Base-by-base conservation (phyloP, 768 basidiomycete genomes). In the Suillus hirtellus region DNA sequence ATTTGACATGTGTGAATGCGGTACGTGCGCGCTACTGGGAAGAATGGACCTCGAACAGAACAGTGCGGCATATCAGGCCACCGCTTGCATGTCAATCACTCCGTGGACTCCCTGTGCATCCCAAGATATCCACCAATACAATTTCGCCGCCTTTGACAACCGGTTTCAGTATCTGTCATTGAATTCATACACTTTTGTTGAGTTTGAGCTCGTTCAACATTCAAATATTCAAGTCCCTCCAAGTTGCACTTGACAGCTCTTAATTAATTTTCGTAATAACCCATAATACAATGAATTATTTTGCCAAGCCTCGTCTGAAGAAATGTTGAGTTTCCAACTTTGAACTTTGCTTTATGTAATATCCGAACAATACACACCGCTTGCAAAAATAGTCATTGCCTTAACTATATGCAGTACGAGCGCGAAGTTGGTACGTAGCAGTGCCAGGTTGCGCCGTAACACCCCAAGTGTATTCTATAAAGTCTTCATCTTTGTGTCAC, bases 401-500 rank as follows among this genome's bases (percentile, higher is more conserved):
- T 64, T 63, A 46, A 63, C 63, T 14, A 21, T 15, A 27, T 49
- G 49, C 44, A 49, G 43, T 49, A 19, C 35, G 35, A 37, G 35
- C 35, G 35, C 35, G 35, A 37, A 10, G 35, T 37, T 37, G 11
- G 4, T 14, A 21, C 24, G 42, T 59, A 40, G 35, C 65, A 42
- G 46, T 44, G 38, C 8, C 4, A 38, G 15, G 9, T 47, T 12
- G 6, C 46, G 1, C 27, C 10, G 24, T 24, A 21, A 37, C 59
- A 21, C 42, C 55, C 15, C 46, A 24, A 27, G n/a, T 50, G 21
- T 59, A 43, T 21, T 12, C 19, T 65, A 65, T 65, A 65, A 65
- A 59, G 7, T 53, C 56, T 10, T 46, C 54, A 60, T 67, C 64
- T n/a, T 63, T 60, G 49, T 68, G 65, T 66, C 68, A 60, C 54